Evolutionary conservation across 2,329 filamentous ascomycete genomes (phyloP).

Genomic region (Colletotrichum sp.): DNA sequence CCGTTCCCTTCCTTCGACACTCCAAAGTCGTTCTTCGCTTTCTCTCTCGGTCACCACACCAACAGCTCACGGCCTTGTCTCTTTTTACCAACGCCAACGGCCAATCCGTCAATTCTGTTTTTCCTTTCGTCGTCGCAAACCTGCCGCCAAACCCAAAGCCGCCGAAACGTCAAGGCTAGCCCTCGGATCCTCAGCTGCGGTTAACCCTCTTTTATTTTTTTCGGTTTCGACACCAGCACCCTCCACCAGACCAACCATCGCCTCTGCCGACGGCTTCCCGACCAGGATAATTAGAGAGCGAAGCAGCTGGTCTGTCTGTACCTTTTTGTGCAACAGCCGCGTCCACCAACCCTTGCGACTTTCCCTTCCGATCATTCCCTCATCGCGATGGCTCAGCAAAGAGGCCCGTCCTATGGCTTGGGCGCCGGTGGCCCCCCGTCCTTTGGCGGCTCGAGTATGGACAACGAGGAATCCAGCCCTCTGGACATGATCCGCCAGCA

Average conservation of each 20-base stretch:
- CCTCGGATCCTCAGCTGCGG: constrained; percentile 14
- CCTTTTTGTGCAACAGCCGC: constrained; percentile 18
- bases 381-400: constrained; percentile 23
- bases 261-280: neutral
- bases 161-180: constrained; percentile 15
- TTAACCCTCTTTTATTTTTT: constrained; percentile 11
- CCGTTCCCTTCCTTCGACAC: neutral
- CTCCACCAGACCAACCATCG: neutral
- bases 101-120: neutral
- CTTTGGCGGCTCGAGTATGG: constrained; percentile 18
- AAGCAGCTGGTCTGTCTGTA: constrained; percentile 20
- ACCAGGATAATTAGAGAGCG: neutral
- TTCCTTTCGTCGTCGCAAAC: constrained; percentile 8
- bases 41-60: neutral
- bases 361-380: neutral
- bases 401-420: constrained; percentile 23
- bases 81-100: constrained; percentile 2
- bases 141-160: neutral
- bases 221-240: neutral
- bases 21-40: neutral
- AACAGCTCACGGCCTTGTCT: neutral
- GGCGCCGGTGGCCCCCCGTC: constrained; percentile 21
- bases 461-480: constrained; percentile 65
- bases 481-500: constrained; percentile 91
- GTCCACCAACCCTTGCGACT: neutral